phyloP scores from a whole-genome alignment of 1,284 basidiomycete genomes.

The Ustilago xerochloae region DNA sequence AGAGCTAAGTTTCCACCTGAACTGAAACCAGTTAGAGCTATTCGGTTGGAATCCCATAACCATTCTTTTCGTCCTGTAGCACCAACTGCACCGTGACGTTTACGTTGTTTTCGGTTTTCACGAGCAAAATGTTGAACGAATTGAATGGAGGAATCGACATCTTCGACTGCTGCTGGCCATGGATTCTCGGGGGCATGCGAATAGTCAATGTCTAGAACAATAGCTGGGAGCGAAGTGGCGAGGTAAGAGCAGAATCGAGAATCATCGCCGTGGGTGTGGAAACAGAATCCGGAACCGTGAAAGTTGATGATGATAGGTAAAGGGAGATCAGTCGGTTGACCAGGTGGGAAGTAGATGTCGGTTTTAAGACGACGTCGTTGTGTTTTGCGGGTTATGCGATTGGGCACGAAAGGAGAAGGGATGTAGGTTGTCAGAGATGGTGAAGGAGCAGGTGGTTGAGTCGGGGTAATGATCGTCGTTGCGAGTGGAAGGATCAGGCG shows the following conservation, averaged over 20 bases:
- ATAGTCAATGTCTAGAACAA: conserved; percentile 78
- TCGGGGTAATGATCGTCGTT: conserved; percentile 29
- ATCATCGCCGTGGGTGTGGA: conserved; percentile 46
- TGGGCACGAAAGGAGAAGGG: conserved; percentile 38
- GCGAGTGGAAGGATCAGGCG: conserved; percentile 39
- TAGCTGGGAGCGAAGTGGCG: conserved; percentile 42
- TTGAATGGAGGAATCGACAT: conserved; percentile 76
- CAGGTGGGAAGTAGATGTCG: conserved; percentile 36
- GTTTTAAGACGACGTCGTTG: conserved; percentile 42
- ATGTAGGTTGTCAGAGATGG: conserved; percentile 39
- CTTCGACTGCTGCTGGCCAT: conserved; percentile 80
- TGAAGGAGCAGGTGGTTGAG: conserved; percentile 33
- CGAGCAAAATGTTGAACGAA: conserved; percentile 70
- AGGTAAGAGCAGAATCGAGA: conserved; percentile 38
- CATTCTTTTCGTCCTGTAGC: conserved; percentile 39
- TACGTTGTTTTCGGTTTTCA: conserved; percentile 27
- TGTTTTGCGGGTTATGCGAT: conserved; percentile 33
- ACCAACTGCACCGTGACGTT: conserved; percentile 24
- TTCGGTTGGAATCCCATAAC: conserved; percentile 34
- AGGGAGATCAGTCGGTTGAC: conserved; percentile 16
- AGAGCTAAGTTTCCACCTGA: conserved; percentile 50
- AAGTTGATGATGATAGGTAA: conserved; percentile 50
- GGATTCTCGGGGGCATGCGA: conserved; percentile 79
- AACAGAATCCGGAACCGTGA: conserved; percentile 54
- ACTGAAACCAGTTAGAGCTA: conserved; percentile 53